Base-by-base conservation (phyloP, 2,329 filamentous ascomycete species). In the Apiospora arundinis region DNA sequence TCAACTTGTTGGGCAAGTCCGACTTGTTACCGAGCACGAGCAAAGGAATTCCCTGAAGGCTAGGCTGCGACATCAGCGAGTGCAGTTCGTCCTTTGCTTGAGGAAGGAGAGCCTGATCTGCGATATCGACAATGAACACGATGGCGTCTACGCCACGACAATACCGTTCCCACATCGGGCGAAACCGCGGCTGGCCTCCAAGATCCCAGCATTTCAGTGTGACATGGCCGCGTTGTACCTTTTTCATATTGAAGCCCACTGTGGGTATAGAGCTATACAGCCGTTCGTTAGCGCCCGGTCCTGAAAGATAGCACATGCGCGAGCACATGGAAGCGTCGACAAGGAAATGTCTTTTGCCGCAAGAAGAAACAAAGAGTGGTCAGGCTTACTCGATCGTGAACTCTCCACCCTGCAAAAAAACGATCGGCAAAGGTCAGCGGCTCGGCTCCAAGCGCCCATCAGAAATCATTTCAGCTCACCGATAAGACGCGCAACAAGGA, bases 121-220 rank as follows among this genome's bases (percentile, higher is more conserved):
- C 95, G 75, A 97, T 97, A 82, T 99, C 96, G 79, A 98, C 95
- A 81, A 99, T 97, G 84, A 98, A 99, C 75, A 99, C 93, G 77
- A 99, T 98, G 77, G 95, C 95, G 84, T 97, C 97, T 76, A 98
- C 96, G 69, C 95, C 96, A 74, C 95, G 94, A 84, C 96, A 98
- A 83, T 99, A 99, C 80, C 96, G 89, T 87, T 99, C 96, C 96
- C 96, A 99, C 96, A 99, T 99, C 77, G 94, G 93, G 79, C 96
- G 93, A 85, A 98, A 99, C 75, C 95, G 91, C 77, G 96, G 95
- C 84, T 99, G 96, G 70, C 96, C 96, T 77, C 96, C 96, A 75
- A 99, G 91, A 85, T 99, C 96, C 96, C 96, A 99, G 84, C 96
- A 99, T 85, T 98, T 98, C 79, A 99, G 88, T 77, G 96, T 97